Base-by-base conservation (phyloP, 495 filamentous ascomycete species). In the Neurospora tetrasperma region DNA sequence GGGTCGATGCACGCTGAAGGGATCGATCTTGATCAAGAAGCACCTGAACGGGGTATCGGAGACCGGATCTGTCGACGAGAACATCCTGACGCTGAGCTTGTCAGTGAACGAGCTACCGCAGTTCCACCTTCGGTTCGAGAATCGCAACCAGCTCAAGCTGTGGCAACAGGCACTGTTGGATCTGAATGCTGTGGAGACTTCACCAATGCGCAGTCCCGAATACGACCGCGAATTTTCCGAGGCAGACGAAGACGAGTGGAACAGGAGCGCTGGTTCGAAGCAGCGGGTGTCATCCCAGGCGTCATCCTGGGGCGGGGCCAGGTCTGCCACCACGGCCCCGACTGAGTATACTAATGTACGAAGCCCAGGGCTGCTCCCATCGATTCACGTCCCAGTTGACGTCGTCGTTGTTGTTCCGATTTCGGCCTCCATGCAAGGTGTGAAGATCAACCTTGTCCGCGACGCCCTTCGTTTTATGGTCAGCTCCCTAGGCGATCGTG, bases 11-110 rank as follows among this genome's bases (percentile, higher is more conserved):
- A 97, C 94, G 8, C 84, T 99, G 42, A 99, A 99, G 82, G 96
- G 96, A 9, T 98, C 96, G 3, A 99, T 99, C 72, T 85, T 98
- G 70, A 99, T 99, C 80, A 98, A 97, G 85, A 98, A 97, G 84
- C 96, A 99, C 80, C 85, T 99, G 48, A 96, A 96, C 78, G 91
- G 93, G 74, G 92, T 98, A 68, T 83, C 83, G 46, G 94, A 98
- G 76, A 89, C 85, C 46, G 86, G 85, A 70, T 77, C 71, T 79
- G 76, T 84, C 82, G 94, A 97, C 74, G 92, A 94, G 71, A 91
- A 92, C 27, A 87, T 98, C 72, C 87, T 99, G 23, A 94, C 96
- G 0, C 85, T 99, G 39, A 97, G 91, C 79, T 88, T 99, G 27
- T 96, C 94, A 6, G 96, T 99, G 35, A 88, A 88, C 72, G 96